phyloP scores from a whole-genome alignment of 805 yeast genomes.

The Starmerella bombicola region DNA sequence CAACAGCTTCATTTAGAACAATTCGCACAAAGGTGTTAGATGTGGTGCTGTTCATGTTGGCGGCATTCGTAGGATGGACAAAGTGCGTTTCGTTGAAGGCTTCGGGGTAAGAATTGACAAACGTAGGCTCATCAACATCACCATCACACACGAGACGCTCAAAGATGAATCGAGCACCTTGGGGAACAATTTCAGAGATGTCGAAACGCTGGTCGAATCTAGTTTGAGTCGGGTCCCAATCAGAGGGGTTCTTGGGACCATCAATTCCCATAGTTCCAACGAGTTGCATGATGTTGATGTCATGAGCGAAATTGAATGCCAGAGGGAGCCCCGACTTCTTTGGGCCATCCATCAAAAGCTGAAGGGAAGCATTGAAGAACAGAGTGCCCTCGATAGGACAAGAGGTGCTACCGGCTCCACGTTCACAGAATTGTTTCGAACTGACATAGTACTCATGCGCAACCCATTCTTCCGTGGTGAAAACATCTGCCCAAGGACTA shows the following conservation, averaged over 20 bases:
- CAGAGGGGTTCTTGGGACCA: conserved; percentile 27
- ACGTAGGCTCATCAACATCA: conserved; percentile 2
- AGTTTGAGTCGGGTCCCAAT: conserved; percentile 31
- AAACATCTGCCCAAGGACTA: conserved; percentile 31
- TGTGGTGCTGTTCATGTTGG: conserved; percentile 30
- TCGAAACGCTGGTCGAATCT: conserved; percentile 39
- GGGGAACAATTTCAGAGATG: conserved; percentile 32
- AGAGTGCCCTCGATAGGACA: conserved; percentile 33
- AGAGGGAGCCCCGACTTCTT: conserved; percentile 29
- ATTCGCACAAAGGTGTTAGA: conserved; percentile 36
- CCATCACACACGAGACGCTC: conserved; percentile 32
- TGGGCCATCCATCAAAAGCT: conserved; percentile 35
- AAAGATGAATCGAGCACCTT: conserved; percentile 25
- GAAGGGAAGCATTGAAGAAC: conserved; percentile 38
- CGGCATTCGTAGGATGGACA: conserved; percentile 4
- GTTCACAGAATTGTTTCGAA: conserved; percentile 21
- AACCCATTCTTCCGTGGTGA: conserved; percentile 24
- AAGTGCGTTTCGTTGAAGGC: conserved; percentile 12
- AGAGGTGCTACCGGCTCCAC: conserved; percentile 26
- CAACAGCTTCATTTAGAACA: conserved; percentile 42
- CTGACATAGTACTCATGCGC: conserved; percentile 22
- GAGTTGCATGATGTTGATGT: conserved; percentile 42
- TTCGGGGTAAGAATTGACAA: conserved; percentile 11
- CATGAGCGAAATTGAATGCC: conserved; percentile 43
- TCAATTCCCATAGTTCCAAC: conserved; percentile 40